Conservation (phyloP, 2,329 filamentous ascomycete species). For the Achaetomium macrosporum region DNA sequence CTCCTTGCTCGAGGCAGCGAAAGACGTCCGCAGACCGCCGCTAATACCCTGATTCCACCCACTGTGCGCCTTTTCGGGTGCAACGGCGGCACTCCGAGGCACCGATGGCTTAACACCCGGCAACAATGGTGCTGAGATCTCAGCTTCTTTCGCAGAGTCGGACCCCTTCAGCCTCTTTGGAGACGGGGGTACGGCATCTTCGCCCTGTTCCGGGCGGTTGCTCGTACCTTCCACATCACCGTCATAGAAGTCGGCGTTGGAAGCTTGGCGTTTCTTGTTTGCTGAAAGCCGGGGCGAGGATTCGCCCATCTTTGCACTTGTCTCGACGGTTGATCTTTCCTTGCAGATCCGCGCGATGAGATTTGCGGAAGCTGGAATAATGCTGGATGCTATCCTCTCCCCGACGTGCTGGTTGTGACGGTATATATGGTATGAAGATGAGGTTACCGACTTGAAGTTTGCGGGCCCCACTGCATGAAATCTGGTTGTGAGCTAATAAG, state of each 20-base stretch:
- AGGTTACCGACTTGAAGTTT: no score
- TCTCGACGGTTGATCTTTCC: background rate
- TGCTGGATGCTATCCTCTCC: no score
- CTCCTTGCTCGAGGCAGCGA: constrained; percentile 15
- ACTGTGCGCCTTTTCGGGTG: constrained; percentile 5
- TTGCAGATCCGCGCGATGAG: background rate
- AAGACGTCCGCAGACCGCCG: constrained; percentile 26
- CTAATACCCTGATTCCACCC: constrained; percentile 28
- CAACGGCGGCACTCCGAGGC: background rate
- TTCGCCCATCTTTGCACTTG: background rate
- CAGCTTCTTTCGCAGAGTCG: background rate
- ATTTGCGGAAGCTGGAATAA: no score
- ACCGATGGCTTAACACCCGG: background rate
- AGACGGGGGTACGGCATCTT: background rate
- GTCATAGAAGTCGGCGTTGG: background rate
- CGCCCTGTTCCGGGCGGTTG: background rate
- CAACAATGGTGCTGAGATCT: background rate
- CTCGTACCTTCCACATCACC: background rate
- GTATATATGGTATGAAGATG: no score
- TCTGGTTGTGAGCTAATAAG: constrained; percentile 1
- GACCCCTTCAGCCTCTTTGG: constrained; percentile 4
- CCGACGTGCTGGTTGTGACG: no score
- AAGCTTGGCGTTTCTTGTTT: constrained; percentile 11
- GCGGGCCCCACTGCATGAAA: no score
- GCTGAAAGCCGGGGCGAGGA: background rate